Evolutionary conservation across 371 early-diverging fungal genomes (phyloP).

Genomic region (Apophysomyces sp.): DNA sequence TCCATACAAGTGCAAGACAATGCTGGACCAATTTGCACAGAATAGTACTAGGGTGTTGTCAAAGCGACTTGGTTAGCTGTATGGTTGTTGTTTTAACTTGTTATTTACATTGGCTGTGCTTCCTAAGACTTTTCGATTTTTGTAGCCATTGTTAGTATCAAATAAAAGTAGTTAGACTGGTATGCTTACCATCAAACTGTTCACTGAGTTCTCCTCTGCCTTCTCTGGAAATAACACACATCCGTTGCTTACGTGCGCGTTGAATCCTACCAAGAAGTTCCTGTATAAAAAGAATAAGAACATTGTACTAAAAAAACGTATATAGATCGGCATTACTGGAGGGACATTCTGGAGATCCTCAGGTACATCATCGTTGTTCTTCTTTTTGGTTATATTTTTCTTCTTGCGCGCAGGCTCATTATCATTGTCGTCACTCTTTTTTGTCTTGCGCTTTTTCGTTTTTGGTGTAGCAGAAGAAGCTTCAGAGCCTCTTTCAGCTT

Average conservation of each 20-base stretch:
- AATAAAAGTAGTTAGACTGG: too few species aligned
- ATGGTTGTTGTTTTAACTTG: background rate
- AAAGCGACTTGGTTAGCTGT: too few species aligned
- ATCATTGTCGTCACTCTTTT: background rate
- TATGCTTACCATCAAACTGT: constrained; percentile 15
- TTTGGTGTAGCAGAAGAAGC: background rate
- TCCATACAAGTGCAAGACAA: constrained; percentile 31
- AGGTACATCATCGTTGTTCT: background rate
- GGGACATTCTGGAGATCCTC: background rate
- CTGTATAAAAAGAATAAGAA: constrained; percentile 3
- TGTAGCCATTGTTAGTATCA: too few species aligned
- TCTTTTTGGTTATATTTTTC: background rate
- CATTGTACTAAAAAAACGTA: background rate
- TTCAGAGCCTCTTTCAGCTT: too few species aligned
- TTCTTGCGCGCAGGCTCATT: background rate
- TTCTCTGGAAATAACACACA: constrained; percentile 28
- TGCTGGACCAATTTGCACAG: constrained; percentile 12
- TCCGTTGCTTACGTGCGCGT: constrained; percentile 24
- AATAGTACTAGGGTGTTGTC: constrained; percentile 38
- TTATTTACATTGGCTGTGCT: constrained; percentile 37
- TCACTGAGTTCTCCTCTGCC: constrained; percentile 1
- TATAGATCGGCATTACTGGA: background rate
- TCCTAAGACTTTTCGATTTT: constrained; percentile 36
- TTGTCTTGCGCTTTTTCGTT: background rate
- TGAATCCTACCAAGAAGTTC: constrained; percentile 19